Evolutionary conservation across 805 yeast species (phyloP).

Genomic region (Metschnikowia dekortorum): DNA sequence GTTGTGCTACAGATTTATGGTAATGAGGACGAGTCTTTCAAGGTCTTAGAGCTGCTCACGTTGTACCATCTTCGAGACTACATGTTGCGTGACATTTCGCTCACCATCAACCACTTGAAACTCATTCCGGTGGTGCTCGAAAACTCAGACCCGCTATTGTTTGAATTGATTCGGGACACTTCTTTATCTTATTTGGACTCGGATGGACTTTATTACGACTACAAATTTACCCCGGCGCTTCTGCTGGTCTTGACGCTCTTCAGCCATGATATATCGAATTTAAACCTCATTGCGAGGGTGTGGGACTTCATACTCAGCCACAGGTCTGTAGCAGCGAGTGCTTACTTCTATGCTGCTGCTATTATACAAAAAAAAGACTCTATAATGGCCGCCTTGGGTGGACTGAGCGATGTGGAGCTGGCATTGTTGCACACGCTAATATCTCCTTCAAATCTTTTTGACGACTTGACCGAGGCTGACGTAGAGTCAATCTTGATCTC

Average conservation of each 20-base stretch:
- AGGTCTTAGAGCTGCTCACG: constrained; percentile 52
- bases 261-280: constrained; percentile 60
- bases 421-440: constrained; percentile 33
- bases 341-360: constrained; percentile 61
- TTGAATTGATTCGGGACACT: constrained; percentile 39
- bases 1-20: constrained; percentile 54
- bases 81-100: constrained; percentile 67
- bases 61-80: constrained; percentile 72
- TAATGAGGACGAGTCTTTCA: constrained; percentile 32
- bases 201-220: constrained; percentile 29
- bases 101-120: constrained; percentile 60
- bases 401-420: constrained; percentile 20
- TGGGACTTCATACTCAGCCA: constrained; percentile 68
- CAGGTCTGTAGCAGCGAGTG: constrained; percentile 47
- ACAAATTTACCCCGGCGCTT: constrained; percentile 51
- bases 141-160: constrained; percentile 42
- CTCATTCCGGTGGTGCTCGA: constrained; percentile 62
- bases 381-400: not conserved
- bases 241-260: constrained; percentile 76
- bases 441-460: constrained; percentile 30
- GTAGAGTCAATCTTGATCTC: constrained; percentile 24
- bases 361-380: constrained; percentile 39
- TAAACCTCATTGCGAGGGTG: constrained; percentile 48
- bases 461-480: constrained; percentile 23
- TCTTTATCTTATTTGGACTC: constrained; percentile 22